A percentile compares a stretch with the other conserved stretches of the same genome.
phyloP scores from a whole-genome alignment of 2,329 filamentous ascomycete genomes.

The Talaromyces sp. region DNA sequence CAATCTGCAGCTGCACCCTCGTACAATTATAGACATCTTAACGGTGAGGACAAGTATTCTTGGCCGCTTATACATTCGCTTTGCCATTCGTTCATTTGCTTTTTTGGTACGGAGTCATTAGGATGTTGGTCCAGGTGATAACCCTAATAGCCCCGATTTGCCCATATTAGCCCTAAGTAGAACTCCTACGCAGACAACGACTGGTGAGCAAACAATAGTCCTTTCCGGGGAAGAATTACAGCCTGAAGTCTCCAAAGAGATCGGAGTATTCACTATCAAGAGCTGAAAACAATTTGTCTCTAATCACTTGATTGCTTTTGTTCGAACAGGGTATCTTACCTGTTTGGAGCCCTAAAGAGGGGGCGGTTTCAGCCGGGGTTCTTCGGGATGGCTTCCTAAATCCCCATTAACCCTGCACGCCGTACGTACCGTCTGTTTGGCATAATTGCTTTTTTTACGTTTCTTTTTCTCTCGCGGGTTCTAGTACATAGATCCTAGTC shows the following conservation, averaged over 20 bases:
- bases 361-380: slow-evolving; percentile 6
- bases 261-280: slow-evolving; percentile 3
- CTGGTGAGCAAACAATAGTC: background rate
- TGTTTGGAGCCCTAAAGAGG: background rate
- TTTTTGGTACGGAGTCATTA: background rate
- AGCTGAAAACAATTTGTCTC: background rate
- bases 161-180: slow-evolving; percentile 1
- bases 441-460: slow-evolving; percentile 9
- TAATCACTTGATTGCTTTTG: slow-evolving; percentile 4
- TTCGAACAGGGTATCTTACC: background rate
- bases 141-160: background rate
- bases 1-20: slow-evolving; percentile 17
- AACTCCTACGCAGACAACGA: background rate
- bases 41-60: background rate
- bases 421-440: slow-evolving; percentile 1
- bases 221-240: background rate
- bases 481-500: background rate
- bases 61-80: background rate
- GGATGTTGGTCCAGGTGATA: background rate
- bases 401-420: background rate
- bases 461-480: background rate
- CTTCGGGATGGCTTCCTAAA: background rate
- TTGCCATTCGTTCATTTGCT: background rate
- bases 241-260: background rate
- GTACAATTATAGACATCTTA: slow-evolving; percentile 7